Base-by-base conservation (phyloP, 345 rosid genomes). In the Salix caprea region DNA sequence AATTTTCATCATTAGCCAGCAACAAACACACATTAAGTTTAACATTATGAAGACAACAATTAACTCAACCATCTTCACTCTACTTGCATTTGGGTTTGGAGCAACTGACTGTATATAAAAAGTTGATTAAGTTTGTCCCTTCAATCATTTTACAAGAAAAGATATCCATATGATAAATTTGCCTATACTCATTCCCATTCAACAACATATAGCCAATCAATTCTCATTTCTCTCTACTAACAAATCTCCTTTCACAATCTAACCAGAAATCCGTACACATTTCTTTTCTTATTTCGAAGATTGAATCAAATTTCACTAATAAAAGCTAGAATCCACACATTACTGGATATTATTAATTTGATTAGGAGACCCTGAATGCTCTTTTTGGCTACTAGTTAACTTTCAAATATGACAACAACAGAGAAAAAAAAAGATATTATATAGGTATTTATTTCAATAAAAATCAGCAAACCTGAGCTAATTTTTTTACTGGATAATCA, bases 1-100 rank as follows among this genome's bases (percentile, higher is more conserved):
- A 74, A 75, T 2, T 71, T n/a, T 48, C 28, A 37, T 54, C 72
- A 72, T 65, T 52, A 72, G 64, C 50, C 54, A 71, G 67, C 13
- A 65, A 65, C 37, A 4, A 24, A 39, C 46, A 40, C 28, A 61
- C 3, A 6, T 24, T 54, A 50, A 65, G 23, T 21, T 50, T 9
- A 71, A 50, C 30, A 37, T 66, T 39, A 50, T n/a, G 44, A 6
- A 66, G 72, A 36, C 36, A 46, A 46, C 36, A 10, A 34, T 32
- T 32, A 32, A 32, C 34, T 32, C 34, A 32, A 32, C 34, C 44
- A 58, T n/a, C 54, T 21, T 19, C 9, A 26, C 18, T 37, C 12
- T 18, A 19, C 10, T 39, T 62, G 69, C 32, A n/a, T 11, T 19
- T 52, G n/a, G 40, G 42, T 32, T 71, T 71, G 28, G 16, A 71